Conservation (phyloP, 805 yeast genomes). For the Wickerhamomyces rabaulensis region DNA sequence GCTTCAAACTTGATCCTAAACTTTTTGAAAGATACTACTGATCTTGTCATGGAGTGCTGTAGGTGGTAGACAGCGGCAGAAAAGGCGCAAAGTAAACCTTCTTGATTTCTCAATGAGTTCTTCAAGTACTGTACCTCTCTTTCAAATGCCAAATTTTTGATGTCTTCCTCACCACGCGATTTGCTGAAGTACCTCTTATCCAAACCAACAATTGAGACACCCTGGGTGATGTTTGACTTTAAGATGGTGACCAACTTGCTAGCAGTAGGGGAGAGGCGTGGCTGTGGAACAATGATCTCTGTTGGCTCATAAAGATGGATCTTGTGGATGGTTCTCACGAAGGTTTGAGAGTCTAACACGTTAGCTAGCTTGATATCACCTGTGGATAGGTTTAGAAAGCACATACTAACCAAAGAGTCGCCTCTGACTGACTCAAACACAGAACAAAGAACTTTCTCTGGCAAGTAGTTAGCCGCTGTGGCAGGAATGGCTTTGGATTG, state of each 20-base stretch:
- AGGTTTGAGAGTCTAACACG: conserved; percentile 40
- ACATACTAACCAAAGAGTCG: conserved; percentile 33
- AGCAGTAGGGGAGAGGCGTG: conserved; percentile 21
- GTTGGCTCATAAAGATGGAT: conserved; percentile 30
- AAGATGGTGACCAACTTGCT: conserved; percentile 32
- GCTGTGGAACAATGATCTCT: conserved; percentile 31
- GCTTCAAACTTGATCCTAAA: conserved; percentile 33
- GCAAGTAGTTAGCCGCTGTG: conserved; percentile 7
- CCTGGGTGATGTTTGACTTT: conserved; percentile 25
- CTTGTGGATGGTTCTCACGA: conserved; percentile 38
- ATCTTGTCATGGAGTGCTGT: conserved; percentile 8
- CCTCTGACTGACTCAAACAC: conserved; percentile 24
- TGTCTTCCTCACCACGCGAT: conserved; percentile 20
- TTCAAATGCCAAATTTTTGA: conserved; percentile 16
- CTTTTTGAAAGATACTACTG: conserved; percentile 19
- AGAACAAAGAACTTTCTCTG: conserved; percentile 23
- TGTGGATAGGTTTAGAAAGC: conserved; percentile 32
- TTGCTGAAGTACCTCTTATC: conserved; percentile 23
- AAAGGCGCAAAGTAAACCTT: conserved; percentile 28
- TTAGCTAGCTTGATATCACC: conserved; percentile 34
- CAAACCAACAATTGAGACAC: conserved; percentile 22
- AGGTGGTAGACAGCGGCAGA: conserved; percentile 28
- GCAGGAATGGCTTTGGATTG: conserved; percentile 3
- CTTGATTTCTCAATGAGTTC: conserved; percentile 25
- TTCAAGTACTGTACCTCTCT: conserved; percentile 17